Evolutionary conservation across 768 basidiomycete species (phyloP).

Genomic region (Pleurotus pulmonarius): DNA sequence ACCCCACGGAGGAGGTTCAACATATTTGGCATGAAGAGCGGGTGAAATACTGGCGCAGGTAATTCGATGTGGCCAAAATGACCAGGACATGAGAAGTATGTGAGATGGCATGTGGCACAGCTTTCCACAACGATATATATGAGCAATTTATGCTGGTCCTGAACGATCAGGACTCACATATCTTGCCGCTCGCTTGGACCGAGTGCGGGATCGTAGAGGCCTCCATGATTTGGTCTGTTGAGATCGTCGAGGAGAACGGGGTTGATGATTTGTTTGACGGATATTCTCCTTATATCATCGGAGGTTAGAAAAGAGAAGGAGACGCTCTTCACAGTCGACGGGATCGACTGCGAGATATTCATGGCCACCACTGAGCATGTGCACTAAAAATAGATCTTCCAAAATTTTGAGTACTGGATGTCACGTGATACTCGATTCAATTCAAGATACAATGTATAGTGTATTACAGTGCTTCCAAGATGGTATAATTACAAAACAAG

Average conservation of each 20-base stretch:
- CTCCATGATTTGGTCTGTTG: constrained; percentile 86
- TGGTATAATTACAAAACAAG: background rate
- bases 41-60: constrained; percentile 93
- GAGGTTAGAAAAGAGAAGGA: constrained; percentile 92
- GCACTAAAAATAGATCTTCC: background rate
- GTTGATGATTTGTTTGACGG: constrained; percentile 97
- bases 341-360: constrained; percentile 89
- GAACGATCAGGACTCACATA: constrained; percentile 54
- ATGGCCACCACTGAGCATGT: constrained; percentile 32
- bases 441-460: background rate
- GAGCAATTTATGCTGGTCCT: background rate
- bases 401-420: background rate
- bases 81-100: constrained; percentile 93
- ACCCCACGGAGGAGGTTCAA: constrained; percentile 82
- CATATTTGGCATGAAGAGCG: constrained; percentile 90
- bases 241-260: constrained; percentile 90
- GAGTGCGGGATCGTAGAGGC: constrained; percentile 92
- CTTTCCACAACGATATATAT: constrained; percentile 36
- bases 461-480: background rate
- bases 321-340: constrained; percentile 78
- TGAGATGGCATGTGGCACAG: constrained; percentile 90
- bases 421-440: background rate
- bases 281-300: constrained; percentile 86
- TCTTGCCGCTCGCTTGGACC: constrained; percentile 88
- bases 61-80: constrained; percentile 98